Evolutionary conservation across 2,329 filamentous ascomycete genomes (phyloP).

Genomic region (Pyrenophora teres): DNA sequence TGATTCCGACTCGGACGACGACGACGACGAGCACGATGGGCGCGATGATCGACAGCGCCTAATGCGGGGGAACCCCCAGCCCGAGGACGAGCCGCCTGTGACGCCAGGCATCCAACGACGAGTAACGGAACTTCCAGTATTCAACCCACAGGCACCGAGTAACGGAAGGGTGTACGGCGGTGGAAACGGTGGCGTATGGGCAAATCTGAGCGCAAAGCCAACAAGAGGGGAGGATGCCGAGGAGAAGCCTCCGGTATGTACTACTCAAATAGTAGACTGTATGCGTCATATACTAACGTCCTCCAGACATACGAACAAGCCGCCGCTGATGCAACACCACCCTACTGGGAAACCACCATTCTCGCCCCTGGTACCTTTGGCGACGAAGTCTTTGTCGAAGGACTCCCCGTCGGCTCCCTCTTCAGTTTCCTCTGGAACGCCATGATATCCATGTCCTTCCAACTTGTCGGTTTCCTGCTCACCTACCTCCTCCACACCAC

Average conservation of each 20-base stretch:
- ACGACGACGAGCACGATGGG: slow-evolving; percentile 64
- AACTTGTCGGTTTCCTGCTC: slow-evolving; percentile 94
- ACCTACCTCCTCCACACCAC: slow-evolving; percentile 98
- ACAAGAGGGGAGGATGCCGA: slow-evolving; percentile 81
- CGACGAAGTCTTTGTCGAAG: slow-evolving; percentile 96
- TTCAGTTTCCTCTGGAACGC: slow-evolving; percentile 91
- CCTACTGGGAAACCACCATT: slow-evolving; percentile 99
- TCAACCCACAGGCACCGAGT: slow-evolving; percentile 48
- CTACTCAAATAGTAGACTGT: background rate
- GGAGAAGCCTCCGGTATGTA: slow-evolving; percentile 87
- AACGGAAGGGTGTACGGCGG: slow-evolving; percentile 66
- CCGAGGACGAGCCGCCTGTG: slow-evolving; percentile 29
- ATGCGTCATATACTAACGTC: slow-evolving; percentile 41
- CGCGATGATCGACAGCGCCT: slow-evolving; percentile 83
- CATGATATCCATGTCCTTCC: slow-evolving; percentile 96
- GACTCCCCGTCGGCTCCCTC: slow-evolving; percentile 85
- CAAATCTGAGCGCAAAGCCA: slow-evolving; percentile 89
- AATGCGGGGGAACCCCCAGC: slow-evolving; percentile 67
- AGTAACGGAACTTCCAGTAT: slow-evolving; percentile 61
- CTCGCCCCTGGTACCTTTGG: slow-evolving; percentile 88
- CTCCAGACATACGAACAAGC: slow-evolving; percentile 94
- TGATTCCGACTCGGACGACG: slow-evolving; percentile 69
- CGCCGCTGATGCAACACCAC: slow-evolving; percentile 90
- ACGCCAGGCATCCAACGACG: slow-evolving; percentile 51
- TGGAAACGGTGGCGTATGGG: slow-evolving; percentile 94